A percentile compares a stretch with the other conserved stretches of the same genome.
Conservation (phyloP, 805 yeast species). For the Candida nemodendra region DNA sequence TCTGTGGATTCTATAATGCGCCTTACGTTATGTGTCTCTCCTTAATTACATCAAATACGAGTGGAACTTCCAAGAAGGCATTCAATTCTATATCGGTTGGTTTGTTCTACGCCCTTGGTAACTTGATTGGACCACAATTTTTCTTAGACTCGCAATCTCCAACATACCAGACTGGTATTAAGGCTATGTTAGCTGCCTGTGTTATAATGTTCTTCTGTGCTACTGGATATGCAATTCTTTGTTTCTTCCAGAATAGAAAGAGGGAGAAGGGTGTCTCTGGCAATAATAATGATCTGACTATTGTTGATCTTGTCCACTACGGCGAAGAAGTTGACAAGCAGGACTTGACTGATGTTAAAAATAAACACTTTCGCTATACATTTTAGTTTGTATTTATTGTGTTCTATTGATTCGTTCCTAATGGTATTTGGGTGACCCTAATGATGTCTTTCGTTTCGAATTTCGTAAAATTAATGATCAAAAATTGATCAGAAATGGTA, state of each 20-base stretch:
- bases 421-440: no score
- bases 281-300: slow-evolving; percentile 14
- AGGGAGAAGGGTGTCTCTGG: slow-evolving; percentile 37
- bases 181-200: slow-evolving; percentile 35
- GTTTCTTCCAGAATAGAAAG: slow-evolving; percentile 43
- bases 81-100: slow-evolving; percentile 32
- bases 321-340: slow-evolving; percentile 19
- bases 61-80: slow-evolving; percentile 66
- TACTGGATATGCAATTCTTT: slow-evolving; percentile 17
- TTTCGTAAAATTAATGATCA: no score
- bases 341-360: slow-evolving; percentile 61
- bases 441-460: no score
- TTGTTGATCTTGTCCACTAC: slow-evolving; percentile 14
- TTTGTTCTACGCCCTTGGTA: slow-evolving; percentile 55
- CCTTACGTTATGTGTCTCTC: slow-evolving; percentile 24
- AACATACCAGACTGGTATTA: slow-evolving; percentile 55
- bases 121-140: slow-evolving; percentile 64
- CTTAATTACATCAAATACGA: slow-evolving; percentile 40
- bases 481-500: no score
- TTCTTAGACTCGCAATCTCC: slow-evolving; percentile 54
- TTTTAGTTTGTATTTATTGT: slow-evolving; percentile 12
- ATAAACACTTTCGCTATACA: slow-evolving; percentile 53
- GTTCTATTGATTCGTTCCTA: no score
- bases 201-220: slow-evolving; percentile 22
- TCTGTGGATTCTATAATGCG: slow-evolving; percentile 22